phyloP scores from a whole-genome alignment of 352 stramenopile species.

The Phytophthora brassicae region DNA sequence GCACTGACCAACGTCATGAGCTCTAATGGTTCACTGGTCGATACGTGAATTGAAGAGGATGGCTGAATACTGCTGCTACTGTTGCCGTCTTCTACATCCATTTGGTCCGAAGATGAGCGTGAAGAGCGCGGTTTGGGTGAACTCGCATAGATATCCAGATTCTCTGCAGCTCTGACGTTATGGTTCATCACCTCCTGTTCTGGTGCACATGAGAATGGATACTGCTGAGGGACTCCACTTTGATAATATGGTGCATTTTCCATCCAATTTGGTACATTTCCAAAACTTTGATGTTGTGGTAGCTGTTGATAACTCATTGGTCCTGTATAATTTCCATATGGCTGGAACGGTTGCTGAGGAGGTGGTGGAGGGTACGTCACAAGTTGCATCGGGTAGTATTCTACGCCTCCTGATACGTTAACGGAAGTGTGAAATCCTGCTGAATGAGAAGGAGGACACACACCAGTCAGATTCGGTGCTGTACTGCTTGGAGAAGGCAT shows the following conservation, averaged over 20 bases:
- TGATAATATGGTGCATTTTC: slow-evolving; percentile 30
- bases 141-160: slow-evolving; percentile 1
- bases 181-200: slow-evolving; percentile 24
- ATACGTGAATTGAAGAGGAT: slow-evolving; percentile 47
- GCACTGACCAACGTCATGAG: slow-evolving; percentile 45
- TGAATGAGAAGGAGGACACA: slow-evolving; percentile 12
- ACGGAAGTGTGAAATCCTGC: slow-evolving; percentile 16
- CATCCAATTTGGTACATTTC: slow-evolving; percentile 26
- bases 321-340: slow-evolving; percentile 21
- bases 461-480: slow-evolving; percentile 7
- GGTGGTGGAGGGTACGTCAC: slow-evolving; percentile 28
- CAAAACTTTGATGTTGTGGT: slow-evolving; percentile 29
- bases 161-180: background rate
- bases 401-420: slow-evolving; percentile 12
- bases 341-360: slow-evolving; percentile 25
- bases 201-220: slow-evolving; percentile 29
- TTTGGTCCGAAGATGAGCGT: slow-evolving; percentile 23
- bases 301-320: slow-evolving; percentile 26
- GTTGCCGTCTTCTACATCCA: slow-evolving; percentile 25
- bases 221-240: slow-evolving; percentile 16
- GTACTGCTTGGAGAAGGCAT: slow-evolving; percentile 10
- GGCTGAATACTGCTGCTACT: slow-evolving; percentile 30
- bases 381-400: slow-evolving; percentile 37
- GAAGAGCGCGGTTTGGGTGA: slow-evolving; percentile 17
- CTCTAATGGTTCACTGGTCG: slow-evolving; percentile 50